phyloP scores from a whole-genome alignment of 2,329 filamentous ascomycete genomes.

The Colletotrichum sp. region DNA sequence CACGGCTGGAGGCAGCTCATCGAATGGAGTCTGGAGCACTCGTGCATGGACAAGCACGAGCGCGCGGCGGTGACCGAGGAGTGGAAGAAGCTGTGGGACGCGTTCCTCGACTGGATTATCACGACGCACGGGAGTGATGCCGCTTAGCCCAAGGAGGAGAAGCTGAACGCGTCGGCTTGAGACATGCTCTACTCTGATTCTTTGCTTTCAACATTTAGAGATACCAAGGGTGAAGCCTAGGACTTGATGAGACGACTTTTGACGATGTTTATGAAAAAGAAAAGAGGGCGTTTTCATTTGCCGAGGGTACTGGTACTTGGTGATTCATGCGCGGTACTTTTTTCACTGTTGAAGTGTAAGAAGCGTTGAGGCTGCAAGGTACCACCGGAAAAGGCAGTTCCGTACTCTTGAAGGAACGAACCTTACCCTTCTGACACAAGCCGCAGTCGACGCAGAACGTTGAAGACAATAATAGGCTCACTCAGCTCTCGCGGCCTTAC shows the following conservation, averaged over 20 bases:
- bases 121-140: constrained; percentile 37
- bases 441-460: neutral
- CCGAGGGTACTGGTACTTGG: neutral
- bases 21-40: constrained; percentile 67
- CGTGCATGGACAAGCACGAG: constrained; percentile 54
- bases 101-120: constrained; percentile 61
- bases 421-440: neutral
- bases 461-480: neutral
- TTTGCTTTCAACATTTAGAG: neutral
- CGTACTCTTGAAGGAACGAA: neutral
- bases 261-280: neutral
- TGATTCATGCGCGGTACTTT: neutral
- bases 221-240: neutral
- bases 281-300: neutral
- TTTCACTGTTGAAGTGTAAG: neutral
- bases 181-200: neutral
- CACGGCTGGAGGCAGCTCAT: constrained; percentile 74
- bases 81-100: constrained; percentile 63
- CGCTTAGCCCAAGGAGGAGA: neutral
- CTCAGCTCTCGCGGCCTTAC: neutral
- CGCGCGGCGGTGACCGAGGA: constrained; percentile 37
- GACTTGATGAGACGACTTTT: neutral
- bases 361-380: neutral
- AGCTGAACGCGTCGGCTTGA: neutral
- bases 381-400: neutral